phyloP scores from a whole-genome alignment of 2,329 filamentous ascomycete species.

The Microsporum ferrugineum region DNA sequence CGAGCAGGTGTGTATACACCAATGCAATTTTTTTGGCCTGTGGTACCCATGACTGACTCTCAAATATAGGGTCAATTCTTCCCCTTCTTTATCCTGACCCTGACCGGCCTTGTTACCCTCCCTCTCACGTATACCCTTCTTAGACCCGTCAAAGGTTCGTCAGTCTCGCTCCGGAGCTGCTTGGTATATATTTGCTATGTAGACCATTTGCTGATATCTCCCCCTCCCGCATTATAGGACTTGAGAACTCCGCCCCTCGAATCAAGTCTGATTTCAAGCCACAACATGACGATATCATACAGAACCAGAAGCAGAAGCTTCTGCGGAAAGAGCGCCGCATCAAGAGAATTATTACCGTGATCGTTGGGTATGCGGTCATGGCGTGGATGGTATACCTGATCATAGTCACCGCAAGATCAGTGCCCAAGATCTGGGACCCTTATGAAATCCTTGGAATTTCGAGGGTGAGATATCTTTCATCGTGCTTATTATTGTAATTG shows the following conservation, averaged over 20 bases:
- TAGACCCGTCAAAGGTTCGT: constrained; percentile 57
- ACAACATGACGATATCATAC: constrained; percentile 71
- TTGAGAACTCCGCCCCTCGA: constrained; percentile 67
- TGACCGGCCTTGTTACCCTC: constrained; percentile 75
- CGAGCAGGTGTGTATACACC: constrained; percentile 53
- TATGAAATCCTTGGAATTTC: constrained; percentile 86
- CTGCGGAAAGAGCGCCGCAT: constrained; percentile 80
- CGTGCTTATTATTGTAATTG: neutral
- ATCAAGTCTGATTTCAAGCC: constrained; percentile 74
- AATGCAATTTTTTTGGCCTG: neutral
- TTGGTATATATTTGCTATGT: neutral
- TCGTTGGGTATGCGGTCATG: constrained; percentile 72
- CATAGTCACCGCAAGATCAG: constrained; percentile 57
- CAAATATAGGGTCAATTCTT: constrained; percentile 72
- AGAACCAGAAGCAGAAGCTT: constrained; percentile 70
- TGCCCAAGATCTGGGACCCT: constrained; percentile 82
- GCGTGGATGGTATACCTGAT: constrained; percentile 89
- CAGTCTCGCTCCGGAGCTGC: neutral
- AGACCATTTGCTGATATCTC: neutral
- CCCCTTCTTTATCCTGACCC: constrained; percentile 93
- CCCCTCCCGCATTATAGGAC: constrained; percentile 39
- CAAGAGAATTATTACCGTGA: constrained; percentile 67
- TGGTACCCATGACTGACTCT: neutral
- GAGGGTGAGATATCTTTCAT: constrained; percentile 46
- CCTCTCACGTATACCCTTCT: constrained; percentile 83